Evolutionary conservation across 2,329 filamentous ascomycete genomes (phyloP), one percentile per base, ranked within the genome.

Genomic region (Coniochaeta hoffmannii): DNA sequence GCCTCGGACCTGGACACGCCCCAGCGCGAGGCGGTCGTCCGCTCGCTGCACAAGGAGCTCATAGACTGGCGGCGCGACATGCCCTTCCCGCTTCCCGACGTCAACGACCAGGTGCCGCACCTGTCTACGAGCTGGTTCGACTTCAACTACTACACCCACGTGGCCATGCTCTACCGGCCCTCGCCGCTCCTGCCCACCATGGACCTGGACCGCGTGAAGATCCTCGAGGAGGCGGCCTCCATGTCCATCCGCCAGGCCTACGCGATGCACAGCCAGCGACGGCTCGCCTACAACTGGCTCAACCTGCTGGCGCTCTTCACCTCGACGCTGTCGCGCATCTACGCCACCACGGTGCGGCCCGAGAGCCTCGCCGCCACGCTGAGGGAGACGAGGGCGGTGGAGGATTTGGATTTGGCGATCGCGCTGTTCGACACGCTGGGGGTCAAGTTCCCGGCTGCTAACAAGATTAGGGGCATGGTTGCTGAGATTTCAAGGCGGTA

Each of bases 131-230:
- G 63, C 55, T 77, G 74, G 75, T 77, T 73, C 59, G 74, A 77
- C 54, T 69, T 76, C 46, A 77, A 77, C 60, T 77, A 74, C 59
- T 76, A 76, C 58, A 74, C 69, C 0, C 74, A 77, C 51, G 60
- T 76, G 1, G 69, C 69, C 12, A 71, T 74, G 63, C 62, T 77
- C 4, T 76, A 77, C 59, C 64, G 74, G 2, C 75, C 74, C 1
- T 75, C 74, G 0, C 73, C 74, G 0, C 57, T 76, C 0, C 71
- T 66, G 22, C 73, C 73, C 1, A 66, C 65, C 0, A 61, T 73
- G 24, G 69, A 73, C 56, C 53, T 64, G 9, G 53, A 60, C 4
- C 66, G 68, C 34, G 66, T 76, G 35, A 69, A 70, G 44, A 64
- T 69, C 0, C 65, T 76, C 4, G 68, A 65, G 1, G 68, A 69